A percentile compares a stretch with the other conserved stretches of the same genome.
Evolutionary conservation across 257 asterid species (phyloP).

Genomic region (Dorcoceras hygrometricum): DNA sequence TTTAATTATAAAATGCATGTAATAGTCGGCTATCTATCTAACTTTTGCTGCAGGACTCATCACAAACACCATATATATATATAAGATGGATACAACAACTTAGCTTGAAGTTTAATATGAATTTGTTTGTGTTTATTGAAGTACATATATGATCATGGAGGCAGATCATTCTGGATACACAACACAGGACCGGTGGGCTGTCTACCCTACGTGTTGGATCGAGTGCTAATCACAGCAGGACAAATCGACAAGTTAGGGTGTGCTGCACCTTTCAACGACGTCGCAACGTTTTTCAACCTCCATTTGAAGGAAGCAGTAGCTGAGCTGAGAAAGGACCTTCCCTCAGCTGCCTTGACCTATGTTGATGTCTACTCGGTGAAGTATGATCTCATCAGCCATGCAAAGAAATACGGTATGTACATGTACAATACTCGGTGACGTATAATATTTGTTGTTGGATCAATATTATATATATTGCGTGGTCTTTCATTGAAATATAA

Average conservation of each 20-base stretch:
- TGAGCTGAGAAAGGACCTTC: conserved; percentile 51
- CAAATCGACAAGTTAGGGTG: conserved; percentile 66
- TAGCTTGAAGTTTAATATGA: not conserved
- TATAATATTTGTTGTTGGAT: not conserved
- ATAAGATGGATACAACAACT: too few species aligned
- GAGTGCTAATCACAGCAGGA: conserved; percentile 39
- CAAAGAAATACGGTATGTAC: conserved; percentile 50
- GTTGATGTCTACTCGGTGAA: conserved; percentile 73
- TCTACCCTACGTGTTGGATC: conserved; percentile 61
- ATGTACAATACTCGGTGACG: not conserved
- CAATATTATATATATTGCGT: too few species aligned
- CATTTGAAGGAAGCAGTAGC: conserved; percentile 47
- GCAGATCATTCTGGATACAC: conserved; percentile 89
- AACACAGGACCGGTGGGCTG: conserved; percentile 94
- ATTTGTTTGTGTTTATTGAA: conserved; percentile 25
- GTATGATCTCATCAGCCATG: conserved; percentile 65
- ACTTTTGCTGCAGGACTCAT: too few species aligned
- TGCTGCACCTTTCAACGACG: conserved; percentile 59
- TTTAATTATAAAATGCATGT: too few species aligned
- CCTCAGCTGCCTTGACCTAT: conserved; percentile 65
- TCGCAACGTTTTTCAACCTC: conserved; percentile 58
- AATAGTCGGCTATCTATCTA: too few species aligned
- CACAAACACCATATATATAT: too few species aligned
- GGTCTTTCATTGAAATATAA: too few species aligned
- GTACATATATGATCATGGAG: conserved; percentile 57